Conservation (phyloP, 73 alveolate genomes). For the Blepharisma japonicum region DNA sequence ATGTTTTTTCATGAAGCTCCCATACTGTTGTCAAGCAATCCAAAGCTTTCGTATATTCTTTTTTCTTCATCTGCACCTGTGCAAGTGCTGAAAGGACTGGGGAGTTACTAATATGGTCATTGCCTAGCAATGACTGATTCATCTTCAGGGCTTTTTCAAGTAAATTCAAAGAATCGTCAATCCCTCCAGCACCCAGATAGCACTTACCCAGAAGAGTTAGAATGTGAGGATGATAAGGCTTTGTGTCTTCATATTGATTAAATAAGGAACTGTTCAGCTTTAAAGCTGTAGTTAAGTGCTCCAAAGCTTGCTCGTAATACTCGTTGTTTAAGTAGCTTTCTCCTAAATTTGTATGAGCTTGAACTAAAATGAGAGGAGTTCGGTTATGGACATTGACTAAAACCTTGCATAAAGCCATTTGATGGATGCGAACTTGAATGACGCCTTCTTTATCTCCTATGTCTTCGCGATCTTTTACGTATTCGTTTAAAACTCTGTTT, state of each 20-base stretch:
- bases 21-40: slow-evolving; percentile 48
- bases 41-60: slow-evolving; percentile 66
- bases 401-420: slow-evolving; percentile 71
- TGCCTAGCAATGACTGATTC: slow-evolving; percentile 67
- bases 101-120: slow-evolving; percentile 36
- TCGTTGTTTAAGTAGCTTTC: slow-evolving; percentile 74
- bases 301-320: slow-evolving; percentile 85
- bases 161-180: slow-evolving; percentile 74
- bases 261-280: slow-evolving; percentile 77
- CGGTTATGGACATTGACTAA: slow-evolving; percentile 77
- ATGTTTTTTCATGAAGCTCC: slow-evolving; percentile 63
- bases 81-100: slow-evolving; percentile 22
- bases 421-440: slow-evolving; percentile 64
- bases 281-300: slow-evolving; percentile 83
- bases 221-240: slow-evolving; percentile 72
- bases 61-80: slow-evolving; percentile 35
- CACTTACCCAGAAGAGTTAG: slow-evolving; percentile 85
- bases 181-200: slow-evolving; percentile 80
- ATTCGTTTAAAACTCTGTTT: slow-evolving; percentile 64
- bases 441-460: slow-evolving; percentile 49
- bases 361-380: slow-evolving; percentile 64
- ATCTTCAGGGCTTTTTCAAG: slow-evolving; percentile 75
- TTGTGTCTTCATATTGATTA: slow-evolving; percentile 69
- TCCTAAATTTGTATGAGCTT: slow-evolving; percentile 81
- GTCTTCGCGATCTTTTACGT: slow-evolving; percentile 37